phyloP scores from a whole-genome alignment of 257 asterid genomes.

The Solanum sejunctum region DNA sequence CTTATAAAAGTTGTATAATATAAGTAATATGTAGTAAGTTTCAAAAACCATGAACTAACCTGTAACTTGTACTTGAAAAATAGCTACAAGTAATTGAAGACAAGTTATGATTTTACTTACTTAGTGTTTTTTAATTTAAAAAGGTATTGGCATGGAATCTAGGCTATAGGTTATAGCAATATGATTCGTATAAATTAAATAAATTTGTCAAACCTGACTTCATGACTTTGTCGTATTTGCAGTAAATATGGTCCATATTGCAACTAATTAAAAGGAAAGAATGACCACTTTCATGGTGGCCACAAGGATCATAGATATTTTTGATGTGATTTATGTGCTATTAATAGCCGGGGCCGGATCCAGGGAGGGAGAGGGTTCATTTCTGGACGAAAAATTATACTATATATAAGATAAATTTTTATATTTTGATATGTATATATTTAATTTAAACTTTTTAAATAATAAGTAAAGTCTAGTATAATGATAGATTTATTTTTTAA shows the following conservation, averaged over 20 bases:
- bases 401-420: too few relatives aligned
- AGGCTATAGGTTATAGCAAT: neutral
- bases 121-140: neutral
- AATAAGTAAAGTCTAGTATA: too few relatives aligned
- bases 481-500: too few relatives aligned
- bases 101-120: neutral
- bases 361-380: too few relatives aligned
- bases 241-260: neutral
- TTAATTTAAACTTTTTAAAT: too few relatives aligned
- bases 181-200: neutral
- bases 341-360: too few relatives aligned
- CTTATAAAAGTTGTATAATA: neutral
- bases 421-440: too few relatives aligned
- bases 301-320: too few relatives aligned
- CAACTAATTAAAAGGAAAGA: neutral
- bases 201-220: neutral
- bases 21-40: neutral
- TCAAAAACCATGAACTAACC: neutral
- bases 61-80: neutral
- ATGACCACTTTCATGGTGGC: too few relatives aligned
- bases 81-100: neutral
- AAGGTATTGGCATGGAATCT: neutral
- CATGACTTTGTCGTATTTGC: neutral
- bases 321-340: rapidly evolving
- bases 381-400: too few relatives aligned